These are phyloP conservation scores for Adansonia grandidieri DNA, from an alignment of 441 rosid genomes.

Conservation along the genomic window DNA sequence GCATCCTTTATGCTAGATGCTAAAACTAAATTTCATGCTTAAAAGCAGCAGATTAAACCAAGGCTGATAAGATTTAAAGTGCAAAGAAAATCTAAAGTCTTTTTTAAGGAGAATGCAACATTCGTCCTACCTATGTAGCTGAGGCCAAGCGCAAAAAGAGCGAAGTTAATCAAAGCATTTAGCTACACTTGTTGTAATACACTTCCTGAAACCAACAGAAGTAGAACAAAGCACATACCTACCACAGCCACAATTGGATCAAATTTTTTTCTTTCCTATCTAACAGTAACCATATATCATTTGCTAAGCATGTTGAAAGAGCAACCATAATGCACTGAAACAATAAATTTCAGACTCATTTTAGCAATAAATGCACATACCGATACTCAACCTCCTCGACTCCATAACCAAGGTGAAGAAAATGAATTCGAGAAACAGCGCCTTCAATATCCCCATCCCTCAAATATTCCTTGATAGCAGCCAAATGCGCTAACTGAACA, in stretches of 20 bases:
- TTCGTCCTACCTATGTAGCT: not conserved
- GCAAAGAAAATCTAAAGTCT: slow-evolving; percentile 3
- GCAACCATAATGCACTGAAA: not conserved
- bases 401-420: slow-evolving; percentile 70
- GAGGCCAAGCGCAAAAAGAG: slow-evolving; percentile 12
- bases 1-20: not conserved
- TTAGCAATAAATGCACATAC: slow-evolving; percentile 46
- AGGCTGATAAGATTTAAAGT: slow-evolving; percentile 1
- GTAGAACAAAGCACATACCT: not conserved
- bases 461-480: slow-evolving; percentile 54
- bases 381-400: slow-evolving; percentile 69
- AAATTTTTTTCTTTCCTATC: not conserved
- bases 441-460: slow-evolving; percentile 58
- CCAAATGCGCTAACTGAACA: slow-evolving; percentile 81
- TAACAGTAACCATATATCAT: not conserved
- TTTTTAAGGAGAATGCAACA: not conserved
- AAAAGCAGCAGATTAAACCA: not conserved
- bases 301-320: slow-evolving; percentile 9
- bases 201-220: not conserved
- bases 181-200: not conserved
- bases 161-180: not conserved
- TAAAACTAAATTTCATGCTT: slow-evolving; percentile 3
- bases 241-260: not conserved
- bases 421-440: slow-evolving; percentile 61
- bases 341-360: slow-evolving; percentile 10